Conservation (phyloP, 2,329 filamentous ascomycete genomes). For the Juglanconis juglandina region DNA sequence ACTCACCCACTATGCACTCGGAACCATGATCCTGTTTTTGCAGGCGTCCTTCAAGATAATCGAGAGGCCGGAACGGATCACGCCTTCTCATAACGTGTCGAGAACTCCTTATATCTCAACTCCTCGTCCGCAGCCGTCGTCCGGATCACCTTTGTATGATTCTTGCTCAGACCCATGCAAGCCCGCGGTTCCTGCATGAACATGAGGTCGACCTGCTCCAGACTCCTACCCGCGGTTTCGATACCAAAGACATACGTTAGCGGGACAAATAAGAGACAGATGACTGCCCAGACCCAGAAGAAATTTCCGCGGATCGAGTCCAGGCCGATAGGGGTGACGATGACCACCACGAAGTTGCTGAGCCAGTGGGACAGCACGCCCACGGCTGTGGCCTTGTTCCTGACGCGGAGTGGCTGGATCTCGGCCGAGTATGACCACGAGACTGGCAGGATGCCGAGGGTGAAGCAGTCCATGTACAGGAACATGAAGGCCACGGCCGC, state of each 20-base stretch:
- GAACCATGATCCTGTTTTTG: too few species aligned
- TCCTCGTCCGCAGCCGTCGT: too few species aligned
- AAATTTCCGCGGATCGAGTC: constrained; percentile 34
- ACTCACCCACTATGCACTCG: too few species aligned
- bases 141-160: too few species aligned
- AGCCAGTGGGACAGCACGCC: constrained; percentile 80
- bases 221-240: background rate
- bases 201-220: background rate
- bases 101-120: too few species aligned
- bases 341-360: constrained; percentile 34
- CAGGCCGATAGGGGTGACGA: constrained; percentile 37
- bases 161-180: too few species aligned
- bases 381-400: constrained; percentile 87
- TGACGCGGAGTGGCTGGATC: constrained; percentile 86
- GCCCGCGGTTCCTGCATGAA: background rate
- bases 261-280: constrained; percentile 19
- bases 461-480: constrained; percentile 20
- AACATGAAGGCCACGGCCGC: constrained; percentile 19
- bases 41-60: too few species aligned
- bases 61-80: too few species aligned
- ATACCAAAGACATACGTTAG: background rate
- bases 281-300: constrained; percentile 36
- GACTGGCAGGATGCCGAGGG: constrained; percentile 20
- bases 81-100: too few species aligned
- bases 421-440: constrained; percentile 87